A percentile compares a stretch with the other conserved stretches of the same genome.
phyloP scores from a whole-genome alignment of 225 moss, liverwort and hornwort species.

The Pleurozium schreberi region DNA sequence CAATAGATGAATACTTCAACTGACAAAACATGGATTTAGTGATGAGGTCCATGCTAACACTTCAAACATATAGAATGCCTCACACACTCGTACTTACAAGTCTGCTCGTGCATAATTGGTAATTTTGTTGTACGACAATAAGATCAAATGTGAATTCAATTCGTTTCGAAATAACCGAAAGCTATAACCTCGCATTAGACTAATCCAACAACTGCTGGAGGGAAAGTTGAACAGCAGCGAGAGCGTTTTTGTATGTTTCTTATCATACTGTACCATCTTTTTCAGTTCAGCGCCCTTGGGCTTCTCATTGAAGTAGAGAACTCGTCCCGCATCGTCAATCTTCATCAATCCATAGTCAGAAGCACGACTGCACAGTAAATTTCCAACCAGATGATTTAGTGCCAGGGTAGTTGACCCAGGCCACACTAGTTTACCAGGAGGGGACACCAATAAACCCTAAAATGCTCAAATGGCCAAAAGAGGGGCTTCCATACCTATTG shows the following conservation, averaged over 20 bases:
- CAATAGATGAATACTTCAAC: not conserved
- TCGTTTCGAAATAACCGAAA: not conserved
- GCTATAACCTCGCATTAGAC: not conserved
- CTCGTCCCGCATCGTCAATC: conserved; percentile 69
- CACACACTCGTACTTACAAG: not conserved
- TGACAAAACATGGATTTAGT: not conserved
- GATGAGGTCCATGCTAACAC: not conserved
- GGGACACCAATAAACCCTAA: not conserved
- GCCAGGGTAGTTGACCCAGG: not conserved
- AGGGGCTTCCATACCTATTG: not conserved
- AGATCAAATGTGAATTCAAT: not conserved
- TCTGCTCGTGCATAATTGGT: not conserved
- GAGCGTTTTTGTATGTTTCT: not conserved
- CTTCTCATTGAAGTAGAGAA: conserved; percentile 84
- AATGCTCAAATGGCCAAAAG: not conserved
- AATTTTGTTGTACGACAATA: not conserved
- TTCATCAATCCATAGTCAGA: conserved; percentile 95
- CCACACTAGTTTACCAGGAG: not conserved
- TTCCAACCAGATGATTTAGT: not conserved
- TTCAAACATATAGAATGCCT: not conserved
- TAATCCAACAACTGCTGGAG: not conserved
- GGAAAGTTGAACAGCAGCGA: not conserved
- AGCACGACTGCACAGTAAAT: conserved; percentile 54
- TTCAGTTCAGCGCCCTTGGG: conserved; percentile 57
- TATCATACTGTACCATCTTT: conserved; percentile 46